phyloP scores from a whole-genome alignment of 345 rosid species.

The Streptanthus diversifolius region DNA sequence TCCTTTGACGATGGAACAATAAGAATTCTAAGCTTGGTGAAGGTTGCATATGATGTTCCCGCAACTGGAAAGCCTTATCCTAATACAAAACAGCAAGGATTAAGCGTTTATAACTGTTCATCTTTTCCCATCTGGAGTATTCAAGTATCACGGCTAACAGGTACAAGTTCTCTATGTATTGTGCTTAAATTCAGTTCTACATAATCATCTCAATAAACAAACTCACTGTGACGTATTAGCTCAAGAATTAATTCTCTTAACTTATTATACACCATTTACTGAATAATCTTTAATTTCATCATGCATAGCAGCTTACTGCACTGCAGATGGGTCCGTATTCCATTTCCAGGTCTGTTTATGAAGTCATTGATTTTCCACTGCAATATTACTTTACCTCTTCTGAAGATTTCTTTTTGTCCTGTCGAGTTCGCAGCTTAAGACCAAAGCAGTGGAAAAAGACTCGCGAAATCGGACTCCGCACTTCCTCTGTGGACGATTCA shows the following conservation, averaged over 20 bases:
- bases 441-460: constrained; percentile 68
- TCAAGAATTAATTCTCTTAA: neutral
- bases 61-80: constrained; percentile 58
- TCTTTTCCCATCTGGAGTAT: constrained; percentile 77
- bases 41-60: constrained; percentile 73
- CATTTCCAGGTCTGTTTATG: constrained; percentile 58
- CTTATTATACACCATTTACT: neutral
- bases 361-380: neutral
- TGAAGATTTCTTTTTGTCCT: neutral
- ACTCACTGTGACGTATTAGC: neutral
- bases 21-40: constrained; percentile 64
- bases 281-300: constrained; percentile 1
- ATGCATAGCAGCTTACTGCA: constrained; percentile 85
- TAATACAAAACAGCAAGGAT: constrained; percentile 66
- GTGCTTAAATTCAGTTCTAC: neutral
- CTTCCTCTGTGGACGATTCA: constrained; percentile 57
- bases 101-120: constrained; percentile 57
- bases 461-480: constrained; percentile 66
- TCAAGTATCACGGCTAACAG: constrained; percentile 76
- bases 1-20: constrained; percentile 80
- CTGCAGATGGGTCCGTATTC: constrained; percentile 68
- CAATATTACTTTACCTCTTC: neutral
- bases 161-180: constrained; percentile 27
- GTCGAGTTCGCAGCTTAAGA: constrained; percentile 51
- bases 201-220: neutral